A percentile compares a stretch with the other conserved stretches of the same genome.
Evolutionary conservation across 352 stramenopile species (phyloP).

Genomic region (Phytophthora chlamydospora): DNA sequence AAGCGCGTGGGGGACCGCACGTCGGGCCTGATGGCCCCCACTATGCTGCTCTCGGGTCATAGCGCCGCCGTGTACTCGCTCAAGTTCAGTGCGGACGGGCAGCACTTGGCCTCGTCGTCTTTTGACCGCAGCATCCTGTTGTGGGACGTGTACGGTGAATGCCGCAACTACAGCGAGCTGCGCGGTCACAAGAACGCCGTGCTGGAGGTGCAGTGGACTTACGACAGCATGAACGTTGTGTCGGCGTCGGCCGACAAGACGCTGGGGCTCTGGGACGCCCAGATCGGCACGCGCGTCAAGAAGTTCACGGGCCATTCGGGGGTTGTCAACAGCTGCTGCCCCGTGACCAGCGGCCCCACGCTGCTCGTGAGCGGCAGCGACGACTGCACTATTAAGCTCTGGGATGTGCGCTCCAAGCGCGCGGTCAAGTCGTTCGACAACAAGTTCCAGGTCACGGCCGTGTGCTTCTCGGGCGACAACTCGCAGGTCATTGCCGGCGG

Average conservation of each 20-base stretch:
- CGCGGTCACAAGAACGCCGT: conserved; percentile 96
- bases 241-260: conserved; percentile 94
- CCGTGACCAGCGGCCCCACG: conserved; percentile 80
- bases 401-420: conserved; percentile 87
- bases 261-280: conserved; percentile 83
- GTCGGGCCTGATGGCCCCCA: conserved; percentile 69
- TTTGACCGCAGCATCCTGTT: conserved; percentile 85
- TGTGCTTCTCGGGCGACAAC: conserved; percentile 89
- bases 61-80: conserved; percentile 78
- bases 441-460: conserved; percentile 90
- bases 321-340: conserved; percentile 93
- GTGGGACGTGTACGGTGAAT: conserved; percentile 92
- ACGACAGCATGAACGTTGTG: conserved; percentile 87
- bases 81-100: conserved; percentile 78
- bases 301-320: conserved; percentile 83
- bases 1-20: conserved; percentile 64
- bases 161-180: conserved; percentile 94
- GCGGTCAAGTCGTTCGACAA: conserved; percentile 87
- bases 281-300: conserved; percentile 85
- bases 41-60: conserved; percentile 83
- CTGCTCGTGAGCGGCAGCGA: conserved; percentile 92
- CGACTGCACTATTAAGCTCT: conserved; percentile 90
- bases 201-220: conserved; percentile 92
- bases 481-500: conserved; percentile 90
- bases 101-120: conserved; percentile 72